Evolutionary conservation across 2,329 filamentous ascomycete genomes (phyloP).

Genomic region (Talaromyces sp.): DNA sequence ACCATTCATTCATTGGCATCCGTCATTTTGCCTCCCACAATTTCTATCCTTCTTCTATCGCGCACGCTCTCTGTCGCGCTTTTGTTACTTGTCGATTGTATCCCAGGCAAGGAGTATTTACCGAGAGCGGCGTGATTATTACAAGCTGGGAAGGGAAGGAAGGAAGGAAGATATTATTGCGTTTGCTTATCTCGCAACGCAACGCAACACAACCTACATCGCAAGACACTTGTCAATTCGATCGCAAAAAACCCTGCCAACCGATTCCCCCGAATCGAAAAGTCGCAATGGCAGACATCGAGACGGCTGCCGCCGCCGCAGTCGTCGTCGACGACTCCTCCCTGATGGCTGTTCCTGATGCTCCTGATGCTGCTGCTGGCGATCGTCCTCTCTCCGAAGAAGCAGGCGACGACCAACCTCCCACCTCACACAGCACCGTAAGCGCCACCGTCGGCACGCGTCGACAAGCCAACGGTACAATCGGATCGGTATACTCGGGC

Average conservation of each 20-base stretch:
- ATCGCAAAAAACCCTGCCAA: neutral
- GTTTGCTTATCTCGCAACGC: neutral
- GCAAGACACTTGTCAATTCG: neutral
- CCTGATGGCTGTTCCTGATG: neutral
- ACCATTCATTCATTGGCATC: neutral
- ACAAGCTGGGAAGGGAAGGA: neutral
- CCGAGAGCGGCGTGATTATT: neutral
- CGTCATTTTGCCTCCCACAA: neutral
- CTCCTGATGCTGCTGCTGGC: no score
- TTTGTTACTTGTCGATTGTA: neutral
- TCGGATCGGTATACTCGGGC: slow-evolving; percentile 63
- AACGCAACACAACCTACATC: no score
- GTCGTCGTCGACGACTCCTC: slow-evolving; percentile 19
- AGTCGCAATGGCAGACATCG: slow-evolving; percentile 30
- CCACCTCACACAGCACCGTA: slow-evolving; percentile 28
- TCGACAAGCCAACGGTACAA: slow-evolving; percentile 61
- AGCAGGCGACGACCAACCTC: slow-evolving; percentile 31
- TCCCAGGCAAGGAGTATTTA: neutral
- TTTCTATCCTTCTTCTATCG: neutral
- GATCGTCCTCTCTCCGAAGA: slow-evolving; percentile 28
- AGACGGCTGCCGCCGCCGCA: slow-evolving; percentile 30
- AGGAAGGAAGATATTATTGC: neutral
- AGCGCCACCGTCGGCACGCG: slow-evolving; percentile 47
- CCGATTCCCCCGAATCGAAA: neutral
- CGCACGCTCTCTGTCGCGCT: neutral